Base-by-base conservation (phyloP, 176 grass and related monocot genomes). In the Avena eriantha region DNA sequence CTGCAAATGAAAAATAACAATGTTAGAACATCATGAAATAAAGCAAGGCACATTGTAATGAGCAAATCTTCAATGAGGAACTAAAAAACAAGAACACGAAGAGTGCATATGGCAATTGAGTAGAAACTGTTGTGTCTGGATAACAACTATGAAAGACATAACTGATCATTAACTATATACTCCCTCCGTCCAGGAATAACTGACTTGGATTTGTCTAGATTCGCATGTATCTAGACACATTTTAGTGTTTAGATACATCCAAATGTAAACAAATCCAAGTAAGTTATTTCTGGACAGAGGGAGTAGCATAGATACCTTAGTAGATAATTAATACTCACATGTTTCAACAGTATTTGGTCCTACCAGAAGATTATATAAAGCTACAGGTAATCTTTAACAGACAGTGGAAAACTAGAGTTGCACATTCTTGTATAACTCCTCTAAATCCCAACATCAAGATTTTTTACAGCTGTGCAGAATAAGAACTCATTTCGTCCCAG, bases 1-100 rank as follows among this genome's bases (percentile, higher is more conserved):
- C 95, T 98, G 93, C 91, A 92, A 92, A 77, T 77, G 6, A 73
- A 85, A 72, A 85, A 33, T 8, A 58, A 43, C 1, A 53, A 74
- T 12, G 76, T 94, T 72, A 92, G 82, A 55, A 66, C 79, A 58
- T 14, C 23, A 81, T n/a, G 65, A 77, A 41, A 86, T 61, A 72
- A 46, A 10, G 18, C 43, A 82, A 68, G 2, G 4, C 65, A 23
- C 19, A 58, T 47, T 13, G 10, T 6, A 35, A 21, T 9, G 10
- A 64, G 12, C 7, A 15, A 13, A 47, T 19, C 5, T 16, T 2
- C 21, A 5, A 23, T 31, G 16, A 79, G 13, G 46, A 24, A 81
- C 8, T 50, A 21, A 4, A 46, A 71, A 56, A 50, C 45, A 26
- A 35, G 18, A 57, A 48, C 3, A 55, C 3, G 22, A n/a, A 80